Evolutionary conservation across 192 early-diverging fungal species (phyloP).

Genomic region (Backusella psychrophila): DNA sequence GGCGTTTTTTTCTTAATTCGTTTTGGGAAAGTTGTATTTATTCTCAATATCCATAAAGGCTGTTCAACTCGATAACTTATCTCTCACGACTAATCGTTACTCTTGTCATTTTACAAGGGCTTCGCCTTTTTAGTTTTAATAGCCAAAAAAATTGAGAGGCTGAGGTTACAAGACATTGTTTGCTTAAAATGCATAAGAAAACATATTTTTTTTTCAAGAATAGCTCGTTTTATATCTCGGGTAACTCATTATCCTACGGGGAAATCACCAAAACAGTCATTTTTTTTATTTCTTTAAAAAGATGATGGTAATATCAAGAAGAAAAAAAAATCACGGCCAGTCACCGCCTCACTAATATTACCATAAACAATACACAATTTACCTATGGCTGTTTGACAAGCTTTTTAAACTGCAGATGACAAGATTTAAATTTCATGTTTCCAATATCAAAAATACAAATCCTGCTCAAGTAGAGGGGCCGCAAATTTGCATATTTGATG

Average conservation of each 20-base stretch:
- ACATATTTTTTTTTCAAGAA: not conserved
- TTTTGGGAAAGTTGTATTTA: not conserved
- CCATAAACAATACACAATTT: not conserved
- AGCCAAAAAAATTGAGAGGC: not conserved
- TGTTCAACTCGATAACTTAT: not conserved
- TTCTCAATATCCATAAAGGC: not conserved
- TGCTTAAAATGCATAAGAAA: not conserved
- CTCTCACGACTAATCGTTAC: not conserved
- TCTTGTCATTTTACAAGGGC: not conserved
- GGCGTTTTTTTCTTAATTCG: not conserved
- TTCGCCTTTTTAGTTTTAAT: not conserved
- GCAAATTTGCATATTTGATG: not conserved
- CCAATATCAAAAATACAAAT: not conserved
- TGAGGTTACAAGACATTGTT: not conserved
- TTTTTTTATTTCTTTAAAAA: not conserved
- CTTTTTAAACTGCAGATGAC: not conserved
- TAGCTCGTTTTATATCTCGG: not conserved
- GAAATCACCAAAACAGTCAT: not conserved
- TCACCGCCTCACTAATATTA: not conserved
- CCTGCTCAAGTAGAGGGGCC: not conserved
- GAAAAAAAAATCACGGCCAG: not conserved
- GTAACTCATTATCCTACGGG: not conserved
- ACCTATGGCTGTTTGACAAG: not conserved
- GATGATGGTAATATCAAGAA: not conserved
- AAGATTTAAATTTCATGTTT: too few species aligned